Conservation (phyloP, 768 basidiomycete genomes). For the Hydnum rufescens region DNA sequence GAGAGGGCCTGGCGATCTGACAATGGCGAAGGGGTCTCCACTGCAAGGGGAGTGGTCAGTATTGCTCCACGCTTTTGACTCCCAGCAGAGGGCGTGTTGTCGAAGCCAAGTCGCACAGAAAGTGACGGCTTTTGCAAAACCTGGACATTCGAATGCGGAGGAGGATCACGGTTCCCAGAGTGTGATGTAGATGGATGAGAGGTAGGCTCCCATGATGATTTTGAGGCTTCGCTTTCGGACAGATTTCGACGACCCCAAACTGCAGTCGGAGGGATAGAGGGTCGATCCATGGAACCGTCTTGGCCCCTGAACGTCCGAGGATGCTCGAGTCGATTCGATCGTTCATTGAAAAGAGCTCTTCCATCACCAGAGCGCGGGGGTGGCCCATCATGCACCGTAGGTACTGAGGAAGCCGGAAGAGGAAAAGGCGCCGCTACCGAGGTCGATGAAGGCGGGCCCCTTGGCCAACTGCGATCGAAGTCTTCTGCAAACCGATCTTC, state of each 20-base stretch:
- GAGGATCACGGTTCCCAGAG: no score
- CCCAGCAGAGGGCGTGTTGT: no score
- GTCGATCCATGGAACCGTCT: neutral
- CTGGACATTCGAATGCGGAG: no score
- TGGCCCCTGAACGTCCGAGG: constrained; percentile 7
- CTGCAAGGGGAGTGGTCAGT: no score
- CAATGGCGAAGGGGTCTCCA: no score
- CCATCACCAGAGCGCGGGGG: neutral
- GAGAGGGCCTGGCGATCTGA: no score
- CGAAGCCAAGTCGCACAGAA: no score
- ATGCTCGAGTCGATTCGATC: constrained; percentile 76
- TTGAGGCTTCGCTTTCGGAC: no score
- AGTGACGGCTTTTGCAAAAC: no score
- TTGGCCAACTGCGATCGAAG: constrained; percentile 94
- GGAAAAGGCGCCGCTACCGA: neutral
- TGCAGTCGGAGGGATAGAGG: neutral
- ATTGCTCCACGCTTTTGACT: no score
- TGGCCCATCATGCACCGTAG: neutral
- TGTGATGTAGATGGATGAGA: no score
- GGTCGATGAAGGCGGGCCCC: constrained; percentile 24
- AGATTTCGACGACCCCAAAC: constrained; percentile 1
- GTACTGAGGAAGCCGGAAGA: neutral
- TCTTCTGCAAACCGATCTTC: constrained; percentile 85
- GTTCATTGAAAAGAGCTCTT: constrained; percentile 73
- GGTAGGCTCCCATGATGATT: no score